Percentiles rank a stretch among this genome's conserved stretches.
Conservation (phyloP, 202 grass and related monocot genomes). For the Setaria italica region DNA sequence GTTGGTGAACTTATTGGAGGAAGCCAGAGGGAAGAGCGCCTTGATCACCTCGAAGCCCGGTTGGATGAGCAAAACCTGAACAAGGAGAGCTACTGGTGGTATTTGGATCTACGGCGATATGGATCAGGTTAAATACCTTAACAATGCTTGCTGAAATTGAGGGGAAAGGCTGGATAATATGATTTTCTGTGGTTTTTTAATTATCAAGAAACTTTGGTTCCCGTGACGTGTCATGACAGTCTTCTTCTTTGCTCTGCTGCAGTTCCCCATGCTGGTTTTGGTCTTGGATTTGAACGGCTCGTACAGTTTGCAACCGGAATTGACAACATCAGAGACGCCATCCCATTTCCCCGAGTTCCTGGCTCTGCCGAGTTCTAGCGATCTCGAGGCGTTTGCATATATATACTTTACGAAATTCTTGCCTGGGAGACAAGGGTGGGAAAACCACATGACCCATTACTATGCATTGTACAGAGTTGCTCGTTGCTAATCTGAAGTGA, state of each 20-base stretch:
- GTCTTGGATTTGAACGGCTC: conserved; percentile 97
- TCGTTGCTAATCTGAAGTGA: conserved; percentile 13
- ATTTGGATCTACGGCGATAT: conserved; percentile 89
- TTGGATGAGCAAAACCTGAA: conserved; percentile 88
- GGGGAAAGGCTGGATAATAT: background rate
- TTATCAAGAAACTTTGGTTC: background rate
- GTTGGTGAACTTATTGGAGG: conserved; percentile 96
- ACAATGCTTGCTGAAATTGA: conserved; percentile 5
- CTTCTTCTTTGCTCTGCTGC: conserved; percentile 35
- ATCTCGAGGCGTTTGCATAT: background rate
- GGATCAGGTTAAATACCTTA: conserved; percentile 79
- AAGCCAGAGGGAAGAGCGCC: conserved; percentile 99
- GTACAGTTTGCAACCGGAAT: conserved; percentile 97
- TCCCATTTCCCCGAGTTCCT: conserved; percentile 90
- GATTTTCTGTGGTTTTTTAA: background rate
- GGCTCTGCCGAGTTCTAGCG: conserved; percentile 86
- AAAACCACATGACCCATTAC: background rate
- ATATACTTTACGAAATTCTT: conserved; percentile 42
- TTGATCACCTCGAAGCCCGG: conserved; percentile 86
- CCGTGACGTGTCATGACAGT: background rate
- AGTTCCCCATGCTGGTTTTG: conserved; percentile 99
- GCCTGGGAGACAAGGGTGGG: background rate
- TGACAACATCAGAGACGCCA: conserved; percentile 95
- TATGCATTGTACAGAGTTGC: conserved; percentile 42
- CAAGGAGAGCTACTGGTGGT: conserved; percentile 99